Base-by-base conservation (phyloP, 768 basidiomycete genomes). In the Suillus subalutaceus region DNA sequence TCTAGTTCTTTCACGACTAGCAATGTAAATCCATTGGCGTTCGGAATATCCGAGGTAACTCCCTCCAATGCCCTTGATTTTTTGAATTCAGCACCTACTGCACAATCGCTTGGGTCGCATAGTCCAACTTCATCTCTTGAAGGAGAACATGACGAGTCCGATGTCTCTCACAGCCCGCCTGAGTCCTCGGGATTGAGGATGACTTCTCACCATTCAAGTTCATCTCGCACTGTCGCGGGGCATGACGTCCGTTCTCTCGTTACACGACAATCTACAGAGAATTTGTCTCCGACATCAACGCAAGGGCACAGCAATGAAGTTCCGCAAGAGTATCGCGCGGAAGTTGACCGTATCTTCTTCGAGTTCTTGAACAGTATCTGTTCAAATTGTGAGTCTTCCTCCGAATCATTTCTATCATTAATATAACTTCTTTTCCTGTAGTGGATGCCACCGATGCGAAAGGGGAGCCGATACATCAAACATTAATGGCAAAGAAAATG, bases 401-500 rank as follows among this genome's bases (percentile, higher is more conserved):
- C 66, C 59, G 66, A 43, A 69, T 64, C 32, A 60, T 50, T 59
- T 60, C 53, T 60, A 59, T 40, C 66, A 38, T 64, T 63, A 62
- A 60, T 70, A 65, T 70, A 64, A 70, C 67, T 72, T 72, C 64
- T 63, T 48, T 67, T 50, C 67, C 70, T 74, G 38, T 70, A 98
- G 96, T 98, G 79, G 94, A 97, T 65, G 91, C 93, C 5, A 92
- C 90, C 59, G 97, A 99, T 74, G 84, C 87, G 38, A 99, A 99
- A 77, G 97, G 97, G 61, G 97, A 99, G 76, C 90, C 93, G 53
- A 95, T 99, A 65, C 97, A 99, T 74, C 97, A 99, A 79, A 94
- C 94, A 43, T 84, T 99, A 72, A 99, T 99, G 97, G 92, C 96
- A 1, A 98, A 98, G 84, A 94, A 94, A 84, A 99, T 99, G 97